Conservation (phyloP, 352 stramenopile genomes). For the Thraustochytrium striatum region DNA sequence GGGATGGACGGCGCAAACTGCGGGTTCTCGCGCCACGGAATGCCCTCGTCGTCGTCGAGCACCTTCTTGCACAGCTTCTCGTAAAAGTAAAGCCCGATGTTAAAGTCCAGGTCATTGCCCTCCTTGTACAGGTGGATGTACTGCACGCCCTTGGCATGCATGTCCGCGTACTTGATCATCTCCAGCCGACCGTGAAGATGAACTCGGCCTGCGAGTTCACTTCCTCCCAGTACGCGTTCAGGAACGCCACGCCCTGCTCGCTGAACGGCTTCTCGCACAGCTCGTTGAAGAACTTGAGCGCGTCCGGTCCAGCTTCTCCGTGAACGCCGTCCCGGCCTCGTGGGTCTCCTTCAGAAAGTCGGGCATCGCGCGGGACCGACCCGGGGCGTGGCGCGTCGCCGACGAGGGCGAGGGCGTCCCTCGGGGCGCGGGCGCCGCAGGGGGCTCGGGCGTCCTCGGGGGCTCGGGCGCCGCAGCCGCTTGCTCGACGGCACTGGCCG, state of each 20-base stretch:
- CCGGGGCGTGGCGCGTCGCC: neutral
- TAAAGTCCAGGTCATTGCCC: conserved; percentile 44
- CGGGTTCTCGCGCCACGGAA: conserved; percentile 30
- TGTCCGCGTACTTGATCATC: conserved; percentile 30
- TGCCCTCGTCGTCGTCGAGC: conserved; percentile 26
- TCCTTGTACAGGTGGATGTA: conserved; percentile 49
- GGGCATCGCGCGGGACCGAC: neutral
- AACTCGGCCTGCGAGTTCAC: conserved; percentile 41
- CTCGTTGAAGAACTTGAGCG: conserved; percentile 46
- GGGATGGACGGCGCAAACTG: conserved; percentile 34
- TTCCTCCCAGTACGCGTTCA: conserved; percentile 49
- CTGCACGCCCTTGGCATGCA: conserved; percentile 45
- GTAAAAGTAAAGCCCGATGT: conserved; percentile 48
- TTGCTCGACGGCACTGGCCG: too few species aligned
- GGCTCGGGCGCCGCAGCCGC: neutral
- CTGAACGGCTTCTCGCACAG: conserved; percentile 30
- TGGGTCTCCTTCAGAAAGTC: conserved; percentile 12
- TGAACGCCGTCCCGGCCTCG: conserved; percentile 10
- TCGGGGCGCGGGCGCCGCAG: neutral
- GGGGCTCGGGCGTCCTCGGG: neutral
- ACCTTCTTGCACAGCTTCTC: conserved; percentile 49
- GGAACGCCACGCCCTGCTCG: conserved; percentile 41
- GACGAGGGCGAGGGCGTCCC: neutral
- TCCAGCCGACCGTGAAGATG: conserved; percentile 48
- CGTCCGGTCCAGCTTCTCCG: conserved; percentile 6